Base-by-base conservation (phyloP, 1,284 basidiomycete genomes). In the Trichosporon coremiiforme region DNA sequence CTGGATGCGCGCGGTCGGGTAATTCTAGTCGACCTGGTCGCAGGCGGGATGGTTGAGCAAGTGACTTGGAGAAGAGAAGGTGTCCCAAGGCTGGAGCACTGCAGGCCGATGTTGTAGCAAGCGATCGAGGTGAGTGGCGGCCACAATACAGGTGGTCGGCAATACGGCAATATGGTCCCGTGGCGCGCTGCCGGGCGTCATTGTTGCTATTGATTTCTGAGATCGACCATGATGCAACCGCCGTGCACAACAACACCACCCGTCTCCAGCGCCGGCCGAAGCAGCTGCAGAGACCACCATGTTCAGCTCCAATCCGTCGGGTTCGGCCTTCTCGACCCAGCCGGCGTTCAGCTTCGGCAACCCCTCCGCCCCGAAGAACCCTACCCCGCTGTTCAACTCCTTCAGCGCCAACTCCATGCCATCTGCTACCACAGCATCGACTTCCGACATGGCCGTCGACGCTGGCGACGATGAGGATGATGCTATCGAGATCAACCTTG, bases 401-500 rank as follows among this genome's bases (percentile, higher is more conserved):
- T 71, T 73, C 50, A 64, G 66, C 36, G 65, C 70, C 17, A 31
- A 45, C 20, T 60, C 70, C 4, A 45, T 64, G 13, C 38, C 70
- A 8, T 60, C 66, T 9, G 60, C 57, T 1, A 60, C 70, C 2
- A 36, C 64, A 0, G 55, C 65, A 8, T 62, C 62, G 8, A 22
- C 63, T 1, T 67, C 68, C 10, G 68, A 66, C 65, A 53, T 66
- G 29, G 63, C 50, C 3, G 45, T 60, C 36, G 68, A 70, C 45
- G 25, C 41, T 7, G 35, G 29, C 13, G 71, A 66, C 10, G 65
- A 66, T 7, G 65, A 65, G 25, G 67, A 64, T 8, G 70, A 70
- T 29, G 20, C 64, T 4, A 66, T 63, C 6, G 64, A 47, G 17
- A 45, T 67, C 35, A 75, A 78, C 65, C 74, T 80, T 29, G 71